phyloP scores from a whole-genome alignment of 192 early-diverging fungal species.

The Radiomyces spectabilis region DNA sequence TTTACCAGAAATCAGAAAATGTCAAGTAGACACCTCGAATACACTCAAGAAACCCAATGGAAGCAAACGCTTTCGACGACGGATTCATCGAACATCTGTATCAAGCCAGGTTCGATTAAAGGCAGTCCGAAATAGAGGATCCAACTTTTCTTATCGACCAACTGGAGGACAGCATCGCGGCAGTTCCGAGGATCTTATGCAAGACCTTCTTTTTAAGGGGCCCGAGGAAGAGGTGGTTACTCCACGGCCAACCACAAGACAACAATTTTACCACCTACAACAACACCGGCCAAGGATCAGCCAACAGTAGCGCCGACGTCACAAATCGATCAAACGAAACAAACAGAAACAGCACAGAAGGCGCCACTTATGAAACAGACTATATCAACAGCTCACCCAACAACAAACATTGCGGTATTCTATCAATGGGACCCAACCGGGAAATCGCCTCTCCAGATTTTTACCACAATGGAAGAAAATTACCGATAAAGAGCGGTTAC shows the following conservation, averaged over 20 bases:
- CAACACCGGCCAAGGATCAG: not conserved
- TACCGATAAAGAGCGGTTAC: not conserved
- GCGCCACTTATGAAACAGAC: too few species aligned
- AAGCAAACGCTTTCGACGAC: not conserved
- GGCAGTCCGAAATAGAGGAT: not conserved
- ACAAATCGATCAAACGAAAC: not conserved
- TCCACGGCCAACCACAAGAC: not conserved
- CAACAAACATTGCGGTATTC: not conserved
- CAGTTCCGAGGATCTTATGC: too few species aligned
- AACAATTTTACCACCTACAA: not conserved
- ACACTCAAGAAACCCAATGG: not conserved
- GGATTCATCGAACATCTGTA: not conserved
- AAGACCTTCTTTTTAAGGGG: not conserved
- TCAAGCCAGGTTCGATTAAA: not conserved
- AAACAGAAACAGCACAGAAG: too few species aligned
- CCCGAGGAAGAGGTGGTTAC: not conserved
- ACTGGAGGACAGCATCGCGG: too few species aligned
- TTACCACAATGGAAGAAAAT: not conserved
- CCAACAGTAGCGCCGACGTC: not conserved
- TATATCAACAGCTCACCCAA: too few species aligned
- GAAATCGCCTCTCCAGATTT: not conserved
- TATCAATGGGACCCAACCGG: not conserved
- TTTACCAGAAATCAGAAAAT: too few species aligned
- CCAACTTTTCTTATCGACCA: too few species aligned
- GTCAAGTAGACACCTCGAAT: slow-evolving; percentile 2